Evolutionary conservation across 352 stramenopile genomes (phyloP).

Genomic region (Phytophthora cactorum): DNA sequence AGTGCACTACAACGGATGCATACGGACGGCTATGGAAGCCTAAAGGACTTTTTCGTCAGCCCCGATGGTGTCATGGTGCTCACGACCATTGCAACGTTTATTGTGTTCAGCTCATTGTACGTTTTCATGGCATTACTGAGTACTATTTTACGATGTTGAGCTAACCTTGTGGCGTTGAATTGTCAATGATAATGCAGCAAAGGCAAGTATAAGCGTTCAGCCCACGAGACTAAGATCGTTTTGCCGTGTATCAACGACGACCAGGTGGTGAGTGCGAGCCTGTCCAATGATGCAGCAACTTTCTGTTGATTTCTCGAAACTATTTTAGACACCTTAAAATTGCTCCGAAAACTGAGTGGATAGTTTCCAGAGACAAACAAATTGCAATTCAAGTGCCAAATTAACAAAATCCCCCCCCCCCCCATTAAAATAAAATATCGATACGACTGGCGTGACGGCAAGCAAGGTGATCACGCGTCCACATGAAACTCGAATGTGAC

Average conservation of each 20-base stretch:
- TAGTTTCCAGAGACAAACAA: no score
- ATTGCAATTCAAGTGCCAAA: no score
- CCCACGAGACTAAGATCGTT: background rate
- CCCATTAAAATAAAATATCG: no score
- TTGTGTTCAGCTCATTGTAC: conserved; percentile 65
- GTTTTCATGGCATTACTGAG: conserved; percentile 8
- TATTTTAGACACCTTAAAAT: no score
- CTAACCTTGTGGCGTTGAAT: no score
- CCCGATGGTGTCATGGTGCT: conserved; percentile 63
- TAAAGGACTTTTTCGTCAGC: conserved; percentile 51
- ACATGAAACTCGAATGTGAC: no score
- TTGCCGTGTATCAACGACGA: background rate
- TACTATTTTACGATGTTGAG: no score
- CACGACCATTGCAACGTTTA: conserved; percentile 44
- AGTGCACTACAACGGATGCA: conserved; percentile 51
- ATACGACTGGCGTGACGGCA: no score
- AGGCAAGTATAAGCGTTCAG: conserved; percentile 39
- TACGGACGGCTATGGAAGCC: conserved; percentile 34
- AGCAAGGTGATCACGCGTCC: no score
- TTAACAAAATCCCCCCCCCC: no score
- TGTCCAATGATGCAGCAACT: background rate
- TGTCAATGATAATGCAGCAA: conserved; percentile 33
- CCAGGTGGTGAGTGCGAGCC: background rate
- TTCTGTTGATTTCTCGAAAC: background rate
- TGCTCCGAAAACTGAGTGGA: no score